Base-by-base conservation (phyloP, 768 basidiomycete species). In the Leccinum incarnatum region DNA sequence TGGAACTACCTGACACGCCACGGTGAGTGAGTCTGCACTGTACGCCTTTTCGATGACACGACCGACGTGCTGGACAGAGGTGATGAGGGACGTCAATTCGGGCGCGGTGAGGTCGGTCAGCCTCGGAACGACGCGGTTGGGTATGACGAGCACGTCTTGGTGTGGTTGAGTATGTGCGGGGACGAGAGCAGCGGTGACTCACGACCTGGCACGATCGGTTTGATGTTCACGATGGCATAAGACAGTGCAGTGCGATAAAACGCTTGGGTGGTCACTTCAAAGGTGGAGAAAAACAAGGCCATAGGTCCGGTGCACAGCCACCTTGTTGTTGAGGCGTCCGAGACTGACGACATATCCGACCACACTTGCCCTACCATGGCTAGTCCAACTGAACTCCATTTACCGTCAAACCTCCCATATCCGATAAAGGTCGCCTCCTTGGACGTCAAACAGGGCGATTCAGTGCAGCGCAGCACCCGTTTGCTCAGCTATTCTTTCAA, bases 191-290 rank as follows among this genome's bases (percentile, higher is more conserved):
- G 30, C 27, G n/a, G 3, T 23, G 42, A 82, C 92, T 76, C 73
- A 98, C 96, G 95, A 51, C 95, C 95, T 42, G 94, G 93, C 9
- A 95, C 85, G 63, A 97, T 87, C 1, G 95, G 96, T 66, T 94
- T 97, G 60, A 97, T 83, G 71, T 98, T 98, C 49, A 98, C 95
- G 61, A 97, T 88, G 2, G 91, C 96, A 72, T 83, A 90, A 0
- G 89, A 84, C 12, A 89, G 79, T 1, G 83, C 64, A 4, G 84
- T 81, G 25, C 84, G 81, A 67, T 89, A 87, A 73, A 95, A 93
- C 0, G 78, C 83, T 69, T 93, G 91, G 45, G 80, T 79, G 5
- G 88, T 84, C 10, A 93, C 90, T 62, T 92, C 90, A 54, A 92
- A 84, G 1, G 88, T 86, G 9, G 90, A 89, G 75, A 93, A 93